Evolutionary conservation across 768 basidiomycete genomes (phyloP), one percentile per base, ranked within the genome.

Genomic region (Collybia nuda): DNA sequence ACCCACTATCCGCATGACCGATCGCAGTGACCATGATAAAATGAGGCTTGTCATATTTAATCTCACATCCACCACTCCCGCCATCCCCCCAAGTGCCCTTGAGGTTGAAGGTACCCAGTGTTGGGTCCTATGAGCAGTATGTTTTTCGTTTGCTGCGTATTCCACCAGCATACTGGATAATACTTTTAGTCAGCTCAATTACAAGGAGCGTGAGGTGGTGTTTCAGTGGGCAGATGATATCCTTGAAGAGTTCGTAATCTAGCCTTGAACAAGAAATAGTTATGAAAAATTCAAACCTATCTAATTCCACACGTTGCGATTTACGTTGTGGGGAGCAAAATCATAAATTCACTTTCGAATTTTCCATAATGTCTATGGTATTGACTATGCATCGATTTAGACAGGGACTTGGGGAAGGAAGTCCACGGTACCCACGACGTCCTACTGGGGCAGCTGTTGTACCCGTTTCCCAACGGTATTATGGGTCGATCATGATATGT

Each of bases 151-250:
- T 61, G 84, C 96, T 0, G 92, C 93, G 8, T 97, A 98, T 59
- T 92, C 95, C 0, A 96, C 95, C 7, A 92, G 86, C 62, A 96
- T 98, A 28, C 78, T 98, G 50, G 97, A 98, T 63, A 97, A 98
- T 62, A 93, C 94, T 7, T 88, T 98, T 58, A 84, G 85, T 48
- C 74, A 93, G 53, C 72, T 98, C 21, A 85, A 84, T 12, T 98
- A 96, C 61, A 97, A 98, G 66, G 90, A 94, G 48, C 72, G 96
- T 48, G 97, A 99, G 73, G 85, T 83, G 3, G 95, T 95, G 26
- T 97, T 98, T 65, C 86, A 85, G 56, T 74, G 97, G 53, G 93
- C 92, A 58, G 96, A 99, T 63, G 97, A 99, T 56, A 84, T 99
- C 21, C 73, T 99, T 28, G 88, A 84, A 38, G 96, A 95, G 69